Evolutionary conservation across 225 moss, liverwort and hornwort genomes (phyloP).

Genomic region (Polytrichum formosum): DNA sequence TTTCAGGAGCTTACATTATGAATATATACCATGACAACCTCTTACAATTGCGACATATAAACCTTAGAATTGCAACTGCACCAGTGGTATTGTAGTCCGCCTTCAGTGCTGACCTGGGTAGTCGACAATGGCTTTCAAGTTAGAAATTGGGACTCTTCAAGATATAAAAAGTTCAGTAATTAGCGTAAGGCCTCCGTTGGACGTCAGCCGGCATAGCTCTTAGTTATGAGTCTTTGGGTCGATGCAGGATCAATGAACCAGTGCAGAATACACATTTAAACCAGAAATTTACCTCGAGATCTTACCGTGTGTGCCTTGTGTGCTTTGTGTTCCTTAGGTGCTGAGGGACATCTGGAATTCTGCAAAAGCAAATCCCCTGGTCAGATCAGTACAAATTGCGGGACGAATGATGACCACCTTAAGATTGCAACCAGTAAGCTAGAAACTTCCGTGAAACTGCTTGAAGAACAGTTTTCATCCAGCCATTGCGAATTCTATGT

Average conservation of each 20-base stretch:
- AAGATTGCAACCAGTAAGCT: not conserved
- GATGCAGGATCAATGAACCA: too few species aligned
- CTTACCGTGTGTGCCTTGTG: not conserved
- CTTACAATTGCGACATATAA: not conserved
- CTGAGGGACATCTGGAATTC: not conserved
- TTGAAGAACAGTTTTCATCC: not conserved
- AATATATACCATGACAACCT: not conserved
- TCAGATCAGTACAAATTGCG: not conserved
- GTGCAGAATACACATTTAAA: too few species aligned
- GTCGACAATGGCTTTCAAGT: too few species aligned
- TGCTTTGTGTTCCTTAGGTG: slow-evolving; percentile 1
- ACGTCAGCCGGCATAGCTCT: too few species aligned
- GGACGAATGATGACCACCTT: not conserved
- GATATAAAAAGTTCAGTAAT: too few species aligned
- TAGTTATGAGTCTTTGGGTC: too few species aligned
- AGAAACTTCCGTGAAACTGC: not conserved
- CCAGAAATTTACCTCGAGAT: too few species aligned
- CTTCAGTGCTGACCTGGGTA: not conserved
- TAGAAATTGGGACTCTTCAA: not conserved
- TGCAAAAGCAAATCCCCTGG: not conserved
- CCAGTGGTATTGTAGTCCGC: not conserved
- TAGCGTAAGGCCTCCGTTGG: too few species aligned
- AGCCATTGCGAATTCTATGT: not conserved
- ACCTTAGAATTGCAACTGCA: not conserved
- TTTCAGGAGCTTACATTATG: too few species aligned